These are phyloP conservation scores for Dryadomyces quercus-mongolicae DNA, from an alignment of 2,329 filamentous ascomycete genomes.

Conservation along the genomic window DNA sequence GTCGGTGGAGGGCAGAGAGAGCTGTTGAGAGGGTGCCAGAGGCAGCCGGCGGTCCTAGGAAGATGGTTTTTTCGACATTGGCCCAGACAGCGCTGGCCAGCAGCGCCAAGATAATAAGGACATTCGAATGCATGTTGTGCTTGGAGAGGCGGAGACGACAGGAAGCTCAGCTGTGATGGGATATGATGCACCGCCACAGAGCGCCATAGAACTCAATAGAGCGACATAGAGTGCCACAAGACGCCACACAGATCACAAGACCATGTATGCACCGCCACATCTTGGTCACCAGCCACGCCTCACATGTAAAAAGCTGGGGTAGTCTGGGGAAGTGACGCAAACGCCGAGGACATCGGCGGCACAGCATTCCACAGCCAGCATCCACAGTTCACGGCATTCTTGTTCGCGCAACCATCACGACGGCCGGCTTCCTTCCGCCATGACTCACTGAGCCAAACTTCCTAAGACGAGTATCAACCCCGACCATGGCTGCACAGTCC, in stretches of 20 bases:
- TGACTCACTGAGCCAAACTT: too few relatives aligned
- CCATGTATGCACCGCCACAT: not conserved
- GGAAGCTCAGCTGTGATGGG: too few relatives aligned
- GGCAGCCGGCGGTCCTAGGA: conserved; percentile 55
- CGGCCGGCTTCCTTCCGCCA: too few relatives aligned
- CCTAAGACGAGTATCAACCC: not conserved
- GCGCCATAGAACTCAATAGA: too few relatives aligned
- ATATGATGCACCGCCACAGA: not conserved
- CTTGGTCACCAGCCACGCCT: not conserved
- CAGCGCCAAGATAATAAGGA: not conserved
- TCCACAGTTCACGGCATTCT: not conserved
- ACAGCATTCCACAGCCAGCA: not conserved
- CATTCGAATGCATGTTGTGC: not conserved
- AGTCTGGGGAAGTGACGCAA: not conserved
- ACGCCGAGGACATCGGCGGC: not conserved
- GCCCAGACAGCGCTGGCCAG: conserved; percentile 27
- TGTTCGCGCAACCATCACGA: too few relatives aligned
- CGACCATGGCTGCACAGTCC: conserved; percentile 46
- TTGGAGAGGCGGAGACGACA: not conserved
- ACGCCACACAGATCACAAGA: not conserved
- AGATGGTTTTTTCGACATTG: conserved; percentile 89
- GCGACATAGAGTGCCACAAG: too few relatives aligned
- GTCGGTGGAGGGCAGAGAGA: not conserved
- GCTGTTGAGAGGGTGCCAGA: conserved; percentile 28
- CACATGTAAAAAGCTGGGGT: conserved; percentile 1